Conservation (phyloP, 345 rosid species). For the Brassica incana region DNA sequence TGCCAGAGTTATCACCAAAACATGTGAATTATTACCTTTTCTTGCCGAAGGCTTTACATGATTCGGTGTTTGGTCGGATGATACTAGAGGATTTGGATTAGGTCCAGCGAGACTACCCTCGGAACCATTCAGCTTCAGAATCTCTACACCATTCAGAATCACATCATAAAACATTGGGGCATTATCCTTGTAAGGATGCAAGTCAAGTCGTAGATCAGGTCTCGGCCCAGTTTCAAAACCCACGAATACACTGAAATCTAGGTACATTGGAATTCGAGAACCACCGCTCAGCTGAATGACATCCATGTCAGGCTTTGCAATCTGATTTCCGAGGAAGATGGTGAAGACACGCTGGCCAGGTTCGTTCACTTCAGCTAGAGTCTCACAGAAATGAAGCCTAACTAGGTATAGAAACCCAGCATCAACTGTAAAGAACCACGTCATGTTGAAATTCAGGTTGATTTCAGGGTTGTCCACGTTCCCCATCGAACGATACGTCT, state of each 20-base stretch:
- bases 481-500: conserved; percentile 26
- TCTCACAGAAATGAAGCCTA: not conserved
- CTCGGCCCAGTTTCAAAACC: not conserved
- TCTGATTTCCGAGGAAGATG: not conserved
- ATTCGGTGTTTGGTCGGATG: not conserved
- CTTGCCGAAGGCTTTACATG: not conserved
- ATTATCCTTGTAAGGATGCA: not conserved
- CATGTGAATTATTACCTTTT: conserved; percentile 1
- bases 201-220: not conserved
- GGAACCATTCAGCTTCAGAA: no score
- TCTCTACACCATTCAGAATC: not conserved
- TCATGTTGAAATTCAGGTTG: conserved; percentile 30
- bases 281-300: not conserved
- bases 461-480: rapidly evolving
- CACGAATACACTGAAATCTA: not conserved
- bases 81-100: not conserved
- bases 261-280: not conserved
- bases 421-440: conserved; percentile 30
- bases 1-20: not conserved
- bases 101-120: no score
- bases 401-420: not conserved
- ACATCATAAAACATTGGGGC: not conserved
- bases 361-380: not conserved
- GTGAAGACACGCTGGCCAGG: not conserved
- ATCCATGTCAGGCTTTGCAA: not conserved